Evolutionary conservation across 257 asterid species (phyloP).

Genomic region (Solanum clarkiae): DNA sequence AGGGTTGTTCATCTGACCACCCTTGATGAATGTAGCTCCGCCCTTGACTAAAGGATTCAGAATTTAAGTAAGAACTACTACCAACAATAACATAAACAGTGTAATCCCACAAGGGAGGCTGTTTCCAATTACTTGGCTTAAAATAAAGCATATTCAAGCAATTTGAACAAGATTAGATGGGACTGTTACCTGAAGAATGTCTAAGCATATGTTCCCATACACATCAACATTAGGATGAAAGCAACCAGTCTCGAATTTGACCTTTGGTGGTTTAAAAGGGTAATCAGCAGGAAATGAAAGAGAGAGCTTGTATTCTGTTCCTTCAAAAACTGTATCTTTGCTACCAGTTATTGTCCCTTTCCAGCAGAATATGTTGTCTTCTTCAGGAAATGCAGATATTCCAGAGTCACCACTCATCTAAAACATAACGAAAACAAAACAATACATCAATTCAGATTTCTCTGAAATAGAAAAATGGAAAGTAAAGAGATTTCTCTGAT

Average conservation of each 20-base stretch:
- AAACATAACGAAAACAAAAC: not conserved
- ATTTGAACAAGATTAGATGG: not conserved
- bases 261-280: conserved; percentile 91
- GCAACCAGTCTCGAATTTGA: conserved; percentile 85
- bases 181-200: conserved; percentile 62
- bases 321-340: conserved; percentile 87
- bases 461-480: not conserved
- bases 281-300: conserved; percentile 67
- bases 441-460: not conserved
- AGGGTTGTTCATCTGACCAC: too few relatives aligned
- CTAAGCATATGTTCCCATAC: conserved; percentile 83
- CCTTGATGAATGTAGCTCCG: too few relatives aligned
- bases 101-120: too few relatives aligned
- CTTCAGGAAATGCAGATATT: conserved; percentile 94
- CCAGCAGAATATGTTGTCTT: conserved; percentile 91
- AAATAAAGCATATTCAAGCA: not conserved
- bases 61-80: too few relatives aligned
- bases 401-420: conserved; percentile 90
- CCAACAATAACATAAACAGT: too few relatives aligned
- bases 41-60: too few relatives aligned
- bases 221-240: conserved; percentile 91
- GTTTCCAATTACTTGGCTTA: not conserved
- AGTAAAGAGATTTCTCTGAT: not conserved
- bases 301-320: conserved; percentile 80
- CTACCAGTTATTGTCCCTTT: conserved; percentile 87